These are phyloP conservation scores for Saturnispora besseyi DNA, from an alignment of 805 yeast species.

Conservation along the genomic window DNA sequence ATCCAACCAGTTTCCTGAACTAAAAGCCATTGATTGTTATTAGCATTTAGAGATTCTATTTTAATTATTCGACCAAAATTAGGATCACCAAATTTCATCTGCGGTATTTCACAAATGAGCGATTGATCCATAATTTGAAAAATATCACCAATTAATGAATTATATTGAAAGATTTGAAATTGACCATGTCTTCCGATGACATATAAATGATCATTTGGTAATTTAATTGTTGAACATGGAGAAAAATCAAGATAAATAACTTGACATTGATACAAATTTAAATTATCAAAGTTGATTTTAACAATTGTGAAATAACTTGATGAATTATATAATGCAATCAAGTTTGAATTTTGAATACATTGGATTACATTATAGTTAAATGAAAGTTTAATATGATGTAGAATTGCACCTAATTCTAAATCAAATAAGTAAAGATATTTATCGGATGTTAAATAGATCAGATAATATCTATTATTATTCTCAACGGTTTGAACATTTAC, in stretches of 20 bases:
- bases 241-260: conserved; percentile 17
- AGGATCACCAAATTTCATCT: conserved; percentile 11
- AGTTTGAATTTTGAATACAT: background rate
- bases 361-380: conserved; percentile 6
- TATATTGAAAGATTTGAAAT: conserved; percentile 15
- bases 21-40: conserved; percentile 15
- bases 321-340: conserved; percentile 3
- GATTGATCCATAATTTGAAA: conserved; percentile 2
- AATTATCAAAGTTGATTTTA: background rate
- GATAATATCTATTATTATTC: background rate
- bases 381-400: background rate
- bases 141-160: conserved; percentile 2
- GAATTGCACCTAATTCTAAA: background rate
- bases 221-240: conserved; percentile 18
- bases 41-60: conserved; percentile 8
- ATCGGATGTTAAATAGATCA: background rate
- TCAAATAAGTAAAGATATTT: conserved; percentile 2
- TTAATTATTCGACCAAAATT: conserved; percentile 18
- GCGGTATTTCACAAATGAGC: background rate
- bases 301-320: conserved; percentile 4
- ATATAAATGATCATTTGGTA: conserved; percentile 16
- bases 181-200: conserved; percentile 18
- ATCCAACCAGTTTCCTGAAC: conserved; percentile 27
- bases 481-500: background rate
- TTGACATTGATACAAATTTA: conserved; percentile 1